Conservation (phyloP, 768 basidiomycete genomes). For the Lactarius psammicola region DNA sequence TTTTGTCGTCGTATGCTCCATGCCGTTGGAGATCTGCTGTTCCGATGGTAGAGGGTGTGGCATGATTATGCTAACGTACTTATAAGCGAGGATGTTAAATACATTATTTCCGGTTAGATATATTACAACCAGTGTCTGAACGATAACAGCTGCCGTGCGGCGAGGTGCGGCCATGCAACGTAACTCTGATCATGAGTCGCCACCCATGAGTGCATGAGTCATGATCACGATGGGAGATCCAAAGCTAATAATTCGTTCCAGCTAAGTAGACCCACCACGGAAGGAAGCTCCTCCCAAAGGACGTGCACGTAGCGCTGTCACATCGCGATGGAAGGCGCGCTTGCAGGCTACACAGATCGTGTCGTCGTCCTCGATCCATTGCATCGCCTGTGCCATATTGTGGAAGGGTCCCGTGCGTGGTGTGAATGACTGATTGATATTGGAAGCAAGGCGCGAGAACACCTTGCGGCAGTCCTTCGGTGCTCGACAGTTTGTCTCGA, state of each 20-base stretch:
- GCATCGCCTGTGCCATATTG: constrained; percentile 50
- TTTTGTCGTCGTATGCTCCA: neutral
- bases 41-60: constrained; percentile 3
- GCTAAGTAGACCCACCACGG: constrained; percentile 43
- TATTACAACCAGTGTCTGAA: neutral
- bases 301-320: constrained; percentile 39
- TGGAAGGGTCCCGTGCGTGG: constrained; percentile 52
- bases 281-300: constrained; percentile 50
- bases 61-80: neutral
- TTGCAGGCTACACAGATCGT: constrained; percentile 48
- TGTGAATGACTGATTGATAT: constrained; percentile 49
- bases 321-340: constrained; percentile 43
- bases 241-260: constrained; percentile 45
- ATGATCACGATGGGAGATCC: constrained; percentile 33
- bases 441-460: constrained; percentile 44
- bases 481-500: constrained; percentile 36
- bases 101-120: constrained; percentile 4
- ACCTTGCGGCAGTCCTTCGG: constrained; percentile 39
- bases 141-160: neutral
- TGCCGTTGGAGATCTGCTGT: neutral
- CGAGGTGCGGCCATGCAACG: neutral
- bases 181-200: neutral
- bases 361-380: constrained; percentile 39
- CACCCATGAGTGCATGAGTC: neutral
- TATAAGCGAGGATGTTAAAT: constrained; percentile 3